Conservation (phyloP, 129 eudicot genomes). For the Centella asiatica region DNA sequence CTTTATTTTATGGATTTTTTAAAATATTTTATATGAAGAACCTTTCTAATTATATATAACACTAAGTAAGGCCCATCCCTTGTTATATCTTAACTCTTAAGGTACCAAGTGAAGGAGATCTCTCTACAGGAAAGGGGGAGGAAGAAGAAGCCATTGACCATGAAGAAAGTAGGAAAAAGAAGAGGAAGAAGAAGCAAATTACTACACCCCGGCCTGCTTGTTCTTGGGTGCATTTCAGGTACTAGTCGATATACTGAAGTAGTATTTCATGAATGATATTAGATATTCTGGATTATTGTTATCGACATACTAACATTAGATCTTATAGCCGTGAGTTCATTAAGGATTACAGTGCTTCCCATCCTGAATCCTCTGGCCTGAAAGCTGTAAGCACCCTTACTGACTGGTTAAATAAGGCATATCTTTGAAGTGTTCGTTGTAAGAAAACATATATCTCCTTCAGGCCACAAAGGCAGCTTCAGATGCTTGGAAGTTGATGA, state of each 20-base stretch:
- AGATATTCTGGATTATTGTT: constrained; percentile 1
- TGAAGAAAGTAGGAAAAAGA: constrained; percentile 53
- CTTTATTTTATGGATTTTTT: no score
- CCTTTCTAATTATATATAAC: neutral
- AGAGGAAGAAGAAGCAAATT: constrained; percentile 65
- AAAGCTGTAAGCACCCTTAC: constrained; percentile 45
- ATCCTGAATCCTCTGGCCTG: constrained; percentile 80
- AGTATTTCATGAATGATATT: neutral
- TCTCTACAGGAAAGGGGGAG: constrained; percentile 35
- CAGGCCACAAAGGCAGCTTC: constrained; percentile 85
- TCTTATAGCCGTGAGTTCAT: constrained; percentile 65
- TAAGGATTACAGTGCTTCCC: constrained; percentile 73
- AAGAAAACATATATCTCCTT: constrained; percentile 1
- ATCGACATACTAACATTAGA: constrained; percentile 11
- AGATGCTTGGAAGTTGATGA: constrained; percentile 78
- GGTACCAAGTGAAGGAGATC: constrained; percentile 53
- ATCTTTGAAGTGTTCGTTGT: neutral
- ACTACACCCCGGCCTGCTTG: constrained; percentile 78
- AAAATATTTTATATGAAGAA: no score
- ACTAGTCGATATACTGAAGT: neutral
- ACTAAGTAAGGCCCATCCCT: no score
- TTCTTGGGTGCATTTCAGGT: constrained; percentile 89
- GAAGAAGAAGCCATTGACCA: constrained; percentile 34
- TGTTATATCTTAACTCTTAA: constrained; percentile 6
- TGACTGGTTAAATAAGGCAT: neutral